Evolutionary conservation across 495 filamentous ascomycete genomes (phyloP).

Genomic region (Xylaria cubensis): DNA sequence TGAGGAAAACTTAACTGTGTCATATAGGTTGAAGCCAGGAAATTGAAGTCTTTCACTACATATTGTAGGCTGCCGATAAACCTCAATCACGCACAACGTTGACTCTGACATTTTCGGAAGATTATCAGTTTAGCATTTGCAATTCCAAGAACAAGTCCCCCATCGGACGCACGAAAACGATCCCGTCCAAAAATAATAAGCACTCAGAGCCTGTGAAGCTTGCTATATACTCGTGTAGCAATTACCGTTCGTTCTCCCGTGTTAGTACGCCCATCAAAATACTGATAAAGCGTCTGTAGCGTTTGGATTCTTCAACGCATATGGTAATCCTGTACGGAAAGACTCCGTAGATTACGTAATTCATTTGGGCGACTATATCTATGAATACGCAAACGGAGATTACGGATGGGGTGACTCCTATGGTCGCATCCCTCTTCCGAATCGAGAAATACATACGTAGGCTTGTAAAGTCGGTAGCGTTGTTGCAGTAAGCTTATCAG

Average conservation of each 20-base stretch:
- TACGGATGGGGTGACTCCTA: slow-evolving; percentile 63
- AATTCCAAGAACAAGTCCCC: slow-evolving; percentile 51
- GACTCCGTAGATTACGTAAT: slow-evolving; percentile 69
- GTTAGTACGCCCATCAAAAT: slow-evolving; percentile 22
- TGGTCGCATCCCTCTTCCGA: slow-evolving; percentile 60
- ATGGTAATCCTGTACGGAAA: slow-evolving; percentile 68
- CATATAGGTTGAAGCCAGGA: slow-evolving; percentile 61
- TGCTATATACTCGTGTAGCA: slow-evolving; percentile 61
- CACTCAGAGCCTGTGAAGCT: slow-evolving; percentile 49
- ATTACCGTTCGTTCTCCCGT: slow-evolving; percentile 53
- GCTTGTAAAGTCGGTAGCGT: slow-evolving; percentile 21
- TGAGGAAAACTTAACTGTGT: neutral
- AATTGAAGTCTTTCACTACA: slow-evolving; percentile 60
- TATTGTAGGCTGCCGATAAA: slow-evolving; percentile 51
- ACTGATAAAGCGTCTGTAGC: slow-evolving; percentile 38
- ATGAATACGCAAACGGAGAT: slow-evolving; percentile 62
- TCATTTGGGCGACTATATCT: slow-evolving; percentile 72
- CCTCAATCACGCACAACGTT: neutral
- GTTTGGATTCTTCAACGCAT: slow-evolving; percentile 67
- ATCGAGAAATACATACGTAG: slow-evolving; percentile 54
- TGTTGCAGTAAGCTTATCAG: neutral
- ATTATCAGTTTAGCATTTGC: slow-evolving; percentile 60
- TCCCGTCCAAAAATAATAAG: slow-evolving; percentile 47
- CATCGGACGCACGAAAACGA: slow-evolving; percentile 60
- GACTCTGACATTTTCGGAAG: slow-evolving; percentile 19